phyloP scores from a whole-genome alignment of 78 protist genomes.

The Dictyostelium purpureum region DNA sequence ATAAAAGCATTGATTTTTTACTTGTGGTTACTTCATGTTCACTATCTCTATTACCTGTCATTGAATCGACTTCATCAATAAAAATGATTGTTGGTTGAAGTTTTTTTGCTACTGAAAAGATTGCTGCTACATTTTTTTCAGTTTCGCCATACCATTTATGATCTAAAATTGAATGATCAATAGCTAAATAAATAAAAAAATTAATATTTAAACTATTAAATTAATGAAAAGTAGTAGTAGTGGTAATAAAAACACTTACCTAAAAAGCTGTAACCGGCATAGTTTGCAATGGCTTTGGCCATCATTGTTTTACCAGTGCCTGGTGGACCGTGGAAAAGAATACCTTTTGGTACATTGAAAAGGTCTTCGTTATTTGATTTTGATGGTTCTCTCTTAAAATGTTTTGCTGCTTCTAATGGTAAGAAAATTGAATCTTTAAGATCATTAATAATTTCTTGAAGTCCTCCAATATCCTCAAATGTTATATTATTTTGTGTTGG shows the following conservation, averaged over 20 bases:
- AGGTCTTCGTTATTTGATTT: constrained; percentile 45
- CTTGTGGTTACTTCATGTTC: constrained; percentile 99
- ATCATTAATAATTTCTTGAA: constrained; percentile 94
- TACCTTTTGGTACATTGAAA: constrained; percentile 98
- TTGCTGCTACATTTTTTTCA: constrained; percentile 98
- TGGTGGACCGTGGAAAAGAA: constrained; percentile 99
- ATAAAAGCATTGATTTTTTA: constrained; percentile 98
- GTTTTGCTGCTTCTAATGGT: constrained; percentile 99
- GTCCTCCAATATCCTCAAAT: constrained; percentile 99
- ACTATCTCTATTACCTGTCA: constrained; percentile 94
- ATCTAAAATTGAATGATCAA: neutral
- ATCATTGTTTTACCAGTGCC: constrained; percentile 99
- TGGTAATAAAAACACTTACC: constrained; percentile 2
- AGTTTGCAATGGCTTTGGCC: constrained; percentile 99
- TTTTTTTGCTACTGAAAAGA: constrained; percentile 99
- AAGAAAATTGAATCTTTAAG: constrained; percentile 91
- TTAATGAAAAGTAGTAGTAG: constrained; percentile 86
- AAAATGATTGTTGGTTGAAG: constrained; percentile 99
- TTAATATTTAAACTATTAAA: too few relatives aligned
- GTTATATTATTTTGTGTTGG: constrained; percentile 93
- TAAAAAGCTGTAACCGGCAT: constrained; percentile 99
- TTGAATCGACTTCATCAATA: constrained; percentile 99
- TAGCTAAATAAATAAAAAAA: neutral
- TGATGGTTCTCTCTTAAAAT: neutral
- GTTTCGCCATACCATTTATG: constrained; percentile 99